Conservation (phyloP, 306 rosid genomes). For the Prinsepia uniflora region DNA sequence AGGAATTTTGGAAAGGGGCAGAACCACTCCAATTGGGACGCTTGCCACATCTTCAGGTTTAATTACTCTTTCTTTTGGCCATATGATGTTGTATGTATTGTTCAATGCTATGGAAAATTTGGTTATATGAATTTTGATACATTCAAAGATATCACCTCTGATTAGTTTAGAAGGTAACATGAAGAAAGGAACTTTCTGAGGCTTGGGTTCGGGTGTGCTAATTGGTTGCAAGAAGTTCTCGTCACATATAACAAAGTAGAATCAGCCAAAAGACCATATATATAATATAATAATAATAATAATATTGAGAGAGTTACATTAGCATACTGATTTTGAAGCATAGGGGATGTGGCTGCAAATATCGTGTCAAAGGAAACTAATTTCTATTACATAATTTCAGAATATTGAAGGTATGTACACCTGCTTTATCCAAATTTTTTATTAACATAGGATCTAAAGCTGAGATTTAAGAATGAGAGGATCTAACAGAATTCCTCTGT, state of each 20-base stretch:
- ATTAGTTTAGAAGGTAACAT: neutral
- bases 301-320: neutral
- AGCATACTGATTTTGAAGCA: neutral
- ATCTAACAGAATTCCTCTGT: neutral
- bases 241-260: neutral
- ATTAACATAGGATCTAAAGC: neutral
- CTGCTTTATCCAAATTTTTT: neutral
- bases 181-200: neutral
- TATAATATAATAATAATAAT: neutral
- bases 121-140: neutral
- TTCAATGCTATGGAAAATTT: neutral
- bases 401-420: neutral
- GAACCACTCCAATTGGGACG: conserved; percentile 78
- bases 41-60: conserved; percentile 96
- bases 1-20: conserved; percentile 85
- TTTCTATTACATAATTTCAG: neutral
- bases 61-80: conserved; percentile 15
- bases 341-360: neutral
- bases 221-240: neutral
- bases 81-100: conserved; percentile 11
- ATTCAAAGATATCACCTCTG: neutral
- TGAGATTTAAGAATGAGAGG: neutral
- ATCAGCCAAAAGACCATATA: neutral
- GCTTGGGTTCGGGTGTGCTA: neutral
- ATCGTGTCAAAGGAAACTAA: neutral